Evolutionary conservation across 2,329 filamentous ascomycete genomes (phyloP).

Genomic region (Leptographium flavum): DNA sequence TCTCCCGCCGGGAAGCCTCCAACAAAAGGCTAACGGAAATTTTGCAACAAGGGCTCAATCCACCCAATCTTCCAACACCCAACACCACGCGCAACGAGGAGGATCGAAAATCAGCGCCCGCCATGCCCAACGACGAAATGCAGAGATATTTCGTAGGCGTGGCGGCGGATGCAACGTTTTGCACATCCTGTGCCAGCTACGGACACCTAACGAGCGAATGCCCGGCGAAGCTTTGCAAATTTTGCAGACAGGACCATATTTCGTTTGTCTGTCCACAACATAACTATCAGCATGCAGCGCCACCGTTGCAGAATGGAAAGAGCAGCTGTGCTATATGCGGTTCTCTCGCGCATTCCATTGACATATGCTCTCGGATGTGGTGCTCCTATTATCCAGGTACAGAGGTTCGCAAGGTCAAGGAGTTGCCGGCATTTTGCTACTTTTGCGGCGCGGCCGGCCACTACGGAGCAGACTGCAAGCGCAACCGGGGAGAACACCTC

Average conservation of each 20-base stretch:
- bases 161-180: constrained; percentile 26
- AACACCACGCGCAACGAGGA: background rate
- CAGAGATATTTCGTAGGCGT: constrained; percentile 38
- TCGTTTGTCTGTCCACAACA: constrained; percentile 32
- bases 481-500: constrained; percentile 12
- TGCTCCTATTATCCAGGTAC: constrained; percentile 33
- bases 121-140: constrained; percentile 17
- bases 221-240: constrained; percentile 30
- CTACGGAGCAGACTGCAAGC: constrained; percentile 40
- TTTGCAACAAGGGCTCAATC: background rate
- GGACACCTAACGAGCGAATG: constrained; percentile 33
- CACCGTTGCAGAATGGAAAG: background rate
- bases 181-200: constrained; percentile 34
- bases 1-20: background rate
- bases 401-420: constrained; percentile 14
- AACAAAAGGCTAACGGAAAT: background rate
- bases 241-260: constrained; percentile 34
- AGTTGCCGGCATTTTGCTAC: constrained; percentile 39
- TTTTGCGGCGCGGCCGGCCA: constrained; percentile 39
- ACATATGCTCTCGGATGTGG: constrained; percentile 33
- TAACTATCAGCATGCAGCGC: background rate
- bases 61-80: background rate
- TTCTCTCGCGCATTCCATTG: background rate
- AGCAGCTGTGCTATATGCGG: background rate
- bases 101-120: background rate